Conservation (phyloP, 148 eudicot species). For the Rhododendron williamsianum region DNA sequence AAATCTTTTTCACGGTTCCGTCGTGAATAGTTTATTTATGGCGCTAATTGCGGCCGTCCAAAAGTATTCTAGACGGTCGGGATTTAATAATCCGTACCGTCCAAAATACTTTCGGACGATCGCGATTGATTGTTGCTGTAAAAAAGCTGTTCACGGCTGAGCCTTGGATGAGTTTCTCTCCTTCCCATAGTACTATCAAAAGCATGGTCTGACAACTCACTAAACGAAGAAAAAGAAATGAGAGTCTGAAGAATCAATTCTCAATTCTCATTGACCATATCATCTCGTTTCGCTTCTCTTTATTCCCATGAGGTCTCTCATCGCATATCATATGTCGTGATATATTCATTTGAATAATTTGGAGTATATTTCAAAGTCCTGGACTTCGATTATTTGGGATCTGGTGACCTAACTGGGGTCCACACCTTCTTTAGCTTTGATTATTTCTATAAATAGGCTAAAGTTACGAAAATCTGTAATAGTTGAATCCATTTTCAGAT, state of each 20-base stretch:
- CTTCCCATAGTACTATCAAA: neutral
- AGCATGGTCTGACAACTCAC: neutral
- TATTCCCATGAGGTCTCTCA: neutral
- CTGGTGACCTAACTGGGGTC: neutral
- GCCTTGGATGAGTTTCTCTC: too few species aligned
- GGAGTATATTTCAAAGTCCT: neutral
- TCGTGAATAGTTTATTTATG: too few species aligned
- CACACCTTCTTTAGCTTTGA: neutral
- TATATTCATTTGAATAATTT: neutral
- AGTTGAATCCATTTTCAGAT: neutral
- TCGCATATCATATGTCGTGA: neutral
- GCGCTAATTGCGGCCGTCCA: too few species aligned
- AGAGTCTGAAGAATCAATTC: neutral
- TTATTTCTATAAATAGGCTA: neutral
- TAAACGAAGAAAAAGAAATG: neutral
- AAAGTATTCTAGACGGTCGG: too few species aligned
- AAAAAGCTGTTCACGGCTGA: too few species aligned
- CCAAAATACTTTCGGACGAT: too few species aligned
- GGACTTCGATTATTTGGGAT: neutral
- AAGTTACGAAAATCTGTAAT: neutral
- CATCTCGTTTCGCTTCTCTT: neutral
- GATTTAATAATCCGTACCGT: too few species aligned
- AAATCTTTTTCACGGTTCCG: too few species aligned
- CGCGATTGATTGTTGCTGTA: too few species aligned
- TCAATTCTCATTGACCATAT: neutral